Conservation (phyloP, 73 alveolate species). For the Uronychia binucleata region DNA sequence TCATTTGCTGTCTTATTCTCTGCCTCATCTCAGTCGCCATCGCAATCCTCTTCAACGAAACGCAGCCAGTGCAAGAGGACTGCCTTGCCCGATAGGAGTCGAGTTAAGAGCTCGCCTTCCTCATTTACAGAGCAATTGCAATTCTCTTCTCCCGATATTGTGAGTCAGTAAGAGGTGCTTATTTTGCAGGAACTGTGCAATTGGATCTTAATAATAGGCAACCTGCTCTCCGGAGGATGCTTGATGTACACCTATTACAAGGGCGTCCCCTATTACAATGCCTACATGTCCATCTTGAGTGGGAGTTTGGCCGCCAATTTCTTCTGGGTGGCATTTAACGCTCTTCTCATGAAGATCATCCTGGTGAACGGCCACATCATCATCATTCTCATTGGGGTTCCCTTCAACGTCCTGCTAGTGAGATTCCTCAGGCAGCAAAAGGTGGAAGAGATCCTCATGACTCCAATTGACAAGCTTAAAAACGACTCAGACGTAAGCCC, state of each 20-base stretch:
- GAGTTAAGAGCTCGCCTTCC: conserved; percentile 32
- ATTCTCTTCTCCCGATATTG: conserved; percentile 32
- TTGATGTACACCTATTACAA: conserved; percentile 25
- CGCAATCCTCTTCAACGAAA: conserved; percentile 47
- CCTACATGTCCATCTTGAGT: conserved; percentile 16
- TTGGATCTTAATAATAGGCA: conserved; percentile 32
- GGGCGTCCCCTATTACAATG: conserved; percentile 37
- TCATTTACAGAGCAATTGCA: conserved; percentile 19
- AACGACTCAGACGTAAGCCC: background rate
- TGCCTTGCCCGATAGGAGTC: conserved; percentile 36
- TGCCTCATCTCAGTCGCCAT: conserved; percentile 2
- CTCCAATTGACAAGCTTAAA: conserved; percentile 34
- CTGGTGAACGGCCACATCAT: conserved; percentile 38
- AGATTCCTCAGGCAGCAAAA: conserved; percentile 31
- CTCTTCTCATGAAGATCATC: conserved; percentile 40
- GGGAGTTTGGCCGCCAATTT: conserved; percentile 18
- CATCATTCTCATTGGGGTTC: conserved; percentile 41
- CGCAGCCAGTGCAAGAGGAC: conserved; percentile 45
- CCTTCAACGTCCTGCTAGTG: conserved; percentile 24
- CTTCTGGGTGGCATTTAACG: conserved; percentile 40
- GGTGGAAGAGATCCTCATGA: conserved; percentile 19
- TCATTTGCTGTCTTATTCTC: conserved; percentile 20
- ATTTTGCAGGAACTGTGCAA: conserved; percentile 11
- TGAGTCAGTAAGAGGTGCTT: background rate
- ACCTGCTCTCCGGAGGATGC: conserved; percentile 16